A percentile compares a stretch with the other conserved stretches of the same genome.
Conservation (phyloP, 805 yeast genomes). For the Wickerhamiella slavikovae region DNA sequence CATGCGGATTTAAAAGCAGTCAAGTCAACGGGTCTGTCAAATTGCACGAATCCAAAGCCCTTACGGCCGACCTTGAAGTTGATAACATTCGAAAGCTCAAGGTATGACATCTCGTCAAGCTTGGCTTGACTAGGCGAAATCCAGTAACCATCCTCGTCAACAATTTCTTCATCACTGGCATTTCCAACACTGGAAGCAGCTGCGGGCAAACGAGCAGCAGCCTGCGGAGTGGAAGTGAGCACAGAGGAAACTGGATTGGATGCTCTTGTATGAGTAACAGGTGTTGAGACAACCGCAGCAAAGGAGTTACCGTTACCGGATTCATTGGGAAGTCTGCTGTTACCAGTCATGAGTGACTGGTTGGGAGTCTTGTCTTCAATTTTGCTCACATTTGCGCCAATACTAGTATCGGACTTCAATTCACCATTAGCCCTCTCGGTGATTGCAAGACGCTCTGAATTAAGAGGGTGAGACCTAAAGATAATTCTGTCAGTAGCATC, state of each 20-base stretch:
- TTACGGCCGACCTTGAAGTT: slow-evolving; percentile 61
- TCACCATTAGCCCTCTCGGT: too few species aligned
- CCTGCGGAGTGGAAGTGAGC: neutral
- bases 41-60: slow-evolving; percentile 58
- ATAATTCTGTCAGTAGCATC: too few species aligned
- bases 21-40: slow-evolving; percentile 65
- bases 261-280: neutral
- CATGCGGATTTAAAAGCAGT: slow-evolving; percentile 36
- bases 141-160: slow-evolving; percentile 67
- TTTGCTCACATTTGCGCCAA: slow-evolving; percentile 12
- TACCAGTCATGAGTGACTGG: neutral
- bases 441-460: too few species aligned
- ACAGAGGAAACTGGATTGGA: neutral
- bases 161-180: slow-evolving; percentile 22
- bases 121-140: slow-evolving; percentile 56
- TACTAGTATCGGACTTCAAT: slow-evolving; percentile 35
- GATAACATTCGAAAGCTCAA: slow-evolving; percentile 41
- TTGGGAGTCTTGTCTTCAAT: neutral
- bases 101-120: slow-evolving; percentile 34
- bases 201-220: too few species aligned
- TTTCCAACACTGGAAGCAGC: too few species aligned
- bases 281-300: neutral
- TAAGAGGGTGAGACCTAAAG: too few species aligned
- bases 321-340: neutral
- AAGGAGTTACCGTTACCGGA: too few species aligned